Conservation (phyloP, 2,329 filamentous ascomycete genomes). For the Lecanicillium sp. region DNA sequence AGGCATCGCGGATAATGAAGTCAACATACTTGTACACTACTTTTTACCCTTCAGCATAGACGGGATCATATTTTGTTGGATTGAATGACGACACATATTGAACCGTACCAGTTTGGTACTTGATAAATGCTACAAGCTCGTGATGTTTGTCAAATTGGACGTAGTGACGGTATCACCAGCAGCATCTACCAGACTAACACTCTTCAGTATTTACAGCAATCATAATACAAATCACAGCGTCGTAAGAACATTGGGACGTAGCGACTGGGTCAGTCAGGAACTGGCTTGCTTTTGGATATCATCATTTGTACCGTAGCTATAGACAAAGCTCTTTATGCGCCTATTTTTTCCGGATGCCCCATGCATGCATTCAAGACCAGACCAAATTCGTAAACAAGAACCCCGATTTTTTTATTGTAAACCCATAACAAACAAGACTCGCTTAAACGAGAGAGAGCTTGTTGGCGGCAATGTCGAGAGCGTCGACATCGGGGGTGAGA, state of each 20-base stretch:
- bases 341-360: constrained; percentile 10
- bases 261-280: constrained; percentile 13
- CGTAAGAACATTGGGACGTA: not conserved
- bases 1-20: too few relatives aligned
- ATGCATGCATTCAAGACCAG: constrained; percentile 29
- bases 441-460: constrained; percentile 95
- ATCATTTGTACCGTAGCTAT: constrained; percentile 23
- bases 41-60: too few relatives aligned
- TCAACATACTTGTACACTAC: too few relatives aligned
- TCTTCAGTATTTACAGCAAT: too few relatives aligned
- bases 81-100: too few relatives aligned
- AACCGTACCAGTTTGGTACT: too few relatives aligned
- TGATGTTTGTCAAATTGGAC: too few relatives aligned
- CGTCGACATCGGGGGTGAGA: constrained; percentile 93
- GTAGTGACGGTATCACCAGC: too few relatives aligned
- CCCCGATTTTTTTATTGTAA: constrained; percentile 9
- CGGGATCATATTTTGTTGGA: too few relatives aligned
- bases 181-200: too few relatives aligned
- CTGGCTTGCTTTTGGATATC: constrained; percentile 29
- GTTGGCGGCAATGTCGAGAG: constrained; percentile 97
- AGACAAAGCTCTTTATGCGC: constrained; percentile 10
- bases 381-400: constrained; percentile 31
- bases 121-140: too few relatives aligned
- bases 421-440: constrained; percentile 18
- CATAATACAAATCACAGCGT: too few relatives aligned